These are phyloP conservation scores for Trichoderma reesei DNA, from an alignment of 495 filamentous ascomycete species.

Conservation along the genomic window DNA sequence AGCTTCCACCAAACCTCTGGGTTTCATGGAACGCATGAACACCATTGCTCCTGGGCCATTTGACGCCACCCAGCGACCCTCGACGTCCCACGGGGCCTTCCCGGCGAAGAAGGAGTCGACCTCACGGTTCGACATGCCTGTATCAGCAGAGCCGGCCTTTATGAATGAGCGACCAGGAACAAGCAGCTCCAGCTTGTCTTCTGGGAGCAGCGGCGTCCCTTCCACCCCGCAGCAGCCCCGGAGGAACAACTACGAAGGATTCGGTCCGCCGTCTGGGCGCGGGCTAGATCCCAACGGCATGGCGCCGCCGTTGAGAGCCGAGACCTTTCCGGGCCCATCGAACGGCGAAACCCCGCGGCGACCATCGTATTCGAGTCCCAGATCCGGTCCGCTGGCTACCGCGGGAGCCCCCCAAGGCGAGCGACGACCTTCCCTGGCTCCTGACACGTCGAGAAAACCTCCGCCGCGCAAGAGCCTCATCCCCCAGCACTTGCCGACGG, in stretches of 20 bases:
- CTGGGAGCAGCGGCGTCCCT: constrained; percentile 21
- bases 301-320: constrained; percentile 33
- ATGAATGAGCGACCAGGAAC: constrained; percentile 26
- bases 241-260: constrained; percentile 42
- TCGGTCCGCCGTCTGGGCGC: constrained; percentile 30
- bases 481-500: constrained; percentile 19
- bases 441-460: constrained; percentile 38
- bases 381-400: constrained; percentile 38
- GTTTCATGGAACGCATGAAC: constrained; percentile 50
- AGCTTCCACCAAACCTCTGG: constrained; percentile 34
- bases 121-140: neutral
- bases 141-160: neutral
- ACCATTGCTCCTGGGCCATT: constrained; percentile 60
- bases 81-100: constrained; percentile 3
- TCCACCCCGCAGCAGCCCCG: constrained; percentile 29
- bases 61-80: constrained; percentile 29
- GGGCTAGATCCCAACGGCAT: constrained; percentile 22
- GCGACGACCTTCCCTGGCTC: constrained; percentile 36
- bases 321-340: constrained; percentile 43
- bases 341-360: neutral
- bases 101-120: neutral
- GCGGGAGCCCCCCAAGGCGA: constrained; percentile 28
- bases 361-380: constrained; percentile 24
- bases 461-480: constrained; percentile 38
- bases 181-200: constrained; percentile 32